Evolutionary conservation across 257 asterid genomes (phyloP).

Genomic region (Prunella vulgaris): DNA sequence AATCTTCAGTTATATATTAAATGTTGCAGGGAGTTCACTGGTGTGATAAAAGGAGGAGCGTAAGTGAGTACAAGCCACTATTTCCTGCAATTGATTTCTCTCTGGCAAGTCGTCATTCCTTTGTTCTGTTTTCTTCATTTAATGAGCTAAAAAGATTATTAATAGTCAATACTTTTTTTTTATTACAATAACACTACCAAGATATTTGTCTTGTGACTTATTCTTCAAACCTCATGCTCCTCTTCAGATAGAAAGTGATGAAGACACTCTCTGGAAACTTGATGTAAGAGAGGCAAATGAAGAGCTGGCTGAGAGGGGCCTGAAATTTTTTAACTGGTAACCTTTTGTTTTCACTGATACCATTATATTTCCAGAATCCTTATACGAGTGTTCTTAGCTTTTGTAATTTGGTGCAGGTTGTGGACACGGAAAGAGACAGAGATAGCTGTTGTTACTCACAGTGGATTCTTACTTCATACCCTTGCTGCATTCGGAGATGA

Average conservation of each 20-base stretch:
- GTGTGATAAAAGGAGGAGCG: conserved; percentile 92
- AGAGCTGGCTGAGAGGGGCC: conserved; percentile 74
- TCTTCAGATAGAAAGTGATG: conserved; percentile 76
- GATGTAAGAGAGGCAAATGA: conserved; percentile 70
- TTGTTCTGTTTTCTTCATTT: conserved; percentile 19
- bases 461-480: conserved; percentile 71
- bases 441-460: conserved; percentile 88
- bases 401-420: conserved; percentile 48
- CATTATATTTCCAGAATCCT: not conserved
- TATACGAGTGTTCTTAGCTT: not conserved
- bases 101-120: conserved; percentile 48
- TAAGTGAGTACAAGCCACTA: conserved; percentile 59
- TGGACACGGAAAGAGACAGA: conserved; percentile 90
- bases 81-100: conserved; percentile 98
- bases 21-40: conserved; percentile 84
- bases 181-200: not conserved
- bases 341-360: conserved; percentile 11
- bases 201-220: conserved; percentile 7
- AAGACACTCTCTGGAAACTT: conserved; percentile 60
- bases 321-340: conserved; percentile 72
- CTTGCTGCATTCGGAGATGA: conserved; percentile 64
- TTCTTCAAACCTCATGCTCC: conserved; percentile 15
- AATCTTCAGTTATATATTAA: conserved; percentile 4
- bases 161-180: not conserved
- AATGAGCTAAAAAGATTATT: not conserved